Percentiles rank a stretch among this genome's conserved stretches.
phyloP scores from a whole-genome alignment of 352 stramenopile genomes.

The Pythium grandisporangium region DNA sequence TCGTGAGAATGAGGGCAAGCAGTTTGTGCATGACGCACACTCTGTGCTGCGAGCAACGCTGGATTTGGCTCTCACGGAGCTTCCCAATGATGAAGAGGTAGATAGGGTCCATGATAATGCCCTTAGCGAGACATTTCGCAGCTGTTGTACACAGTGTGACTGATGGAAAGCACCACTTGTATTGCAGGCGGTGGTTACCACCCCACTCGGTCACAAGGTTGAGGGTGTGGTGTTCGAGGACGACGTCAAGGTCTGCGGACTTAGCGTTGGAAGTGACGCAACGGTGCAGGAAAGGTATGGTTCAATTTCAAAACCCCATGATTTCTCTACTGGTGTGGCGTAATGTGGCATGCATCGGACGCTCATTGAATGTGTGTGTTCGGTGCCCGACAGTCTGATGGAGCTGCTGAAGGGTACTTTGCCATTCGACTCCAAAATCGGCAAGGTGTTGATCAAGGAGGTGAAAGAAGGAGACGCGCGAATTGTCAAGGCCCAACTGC shows the following conservation, averaged over 20 bases:
- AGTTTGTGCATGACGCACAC: constrained; percentile 71
- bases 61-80: constrained; percentile 63
- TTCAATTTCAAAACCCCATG: too few relatives aligned
- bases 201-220: constrained; percentile 57
- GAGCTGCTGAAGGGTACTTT: constrained; percentile 44
- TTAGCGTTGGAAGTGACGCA: constrained; percentile 38
- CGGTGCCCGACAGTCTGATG: constrained; percentile 35
- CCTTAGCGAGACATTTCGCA: background rate
- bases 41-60: constrained; percentile 53
- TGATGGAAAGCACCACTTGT: background rate
- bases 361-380: background rate
- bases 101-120: background rate
- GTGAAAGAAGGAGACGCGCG: constrained; percentile 9
- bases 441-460: constrained; percentile 49
- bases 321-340: too few relatives aligned
- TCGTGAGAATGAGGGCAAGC: constrained; percentile 47
- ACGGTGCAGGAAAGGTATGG: constrained; percentile 33
- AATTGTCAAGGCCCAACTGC: constrained; percentile 41
- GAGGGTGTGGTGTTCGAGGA: constrained; percentile 71
- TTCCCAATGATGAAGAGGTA: constrained; percentile 78
- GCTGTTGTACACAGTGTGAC: too few relatives aligned
- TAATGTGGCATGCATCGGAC: too few relatives aligned
- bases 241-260: constrained; percentile 64
- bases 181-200: constrained; percentile 61
- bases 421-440: constrained; percentile 56